Evolutionary conservation across 2,329 filamentous ascomycete genomes (phyloP).

Genomic region (Trichoderma cornu-damae): DNA sequence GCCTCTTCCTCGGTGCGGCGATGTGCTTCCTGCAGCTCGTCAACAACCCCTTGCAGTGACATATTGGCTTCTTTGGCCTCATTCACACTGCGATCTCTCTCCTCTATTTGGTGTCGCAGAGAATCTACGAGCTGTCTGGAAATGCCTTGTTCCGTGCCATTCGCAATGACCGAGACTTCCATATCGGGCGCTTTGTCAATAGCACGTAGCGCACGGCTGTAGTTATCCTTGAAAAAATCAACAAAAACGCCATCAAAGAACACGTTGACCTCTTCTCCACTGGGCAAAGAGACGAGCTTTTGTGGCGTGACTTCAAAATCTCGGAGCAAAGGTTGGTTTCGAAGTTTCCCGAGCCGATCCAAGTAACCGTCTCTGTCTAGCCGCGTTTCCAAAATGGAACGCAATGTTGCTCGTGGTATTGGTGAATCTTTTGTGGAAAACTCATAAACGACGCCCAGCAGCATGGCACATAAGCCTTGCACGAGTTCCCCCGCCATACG

Average conservation of each 20-base stretch:
- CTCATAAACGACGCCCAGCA: conserved; percentile 88
- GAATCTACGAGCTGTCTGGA: conserved; percentile 91
- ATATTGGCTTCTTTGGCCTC: conserved; percentile 43
- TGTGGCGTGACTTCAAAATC: conserved; percentile 86
- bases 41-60: conserved; percentile 50
- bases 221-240: conserved; percentile 94
- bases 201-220: conserved; percentile 73
- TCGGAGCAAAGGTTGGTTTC: conserved; percentile 71
- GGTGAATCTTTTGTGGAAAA: conserved; percentile 98
- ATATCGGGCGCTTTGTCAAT: conserved; percentile 88
- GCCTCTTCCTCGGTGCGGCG: conserved; percentile 57
- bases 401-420: conserved; percentile 72
- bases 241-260: conserved; percentile 84
- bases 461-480: conserved; percentile 75
- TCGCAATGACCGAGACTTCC: conserved; percentile 74
- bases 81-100: conserved; percentile 55
- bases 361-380: conserved; percentile 85
- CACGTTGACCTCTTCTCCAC: conserved; percentile 63
- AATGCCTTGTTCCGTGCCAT: conserved; percentile 80
- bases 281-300: conserved; percentile 47
- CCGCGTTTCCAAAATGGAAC: conserved; percentile 68
- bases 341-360: conserved; percentile 70
- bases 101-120: conserved; percentile 68
- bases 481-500: conserved; percentile 60
- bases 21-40: conserved; percentile 70